Evolutionary conservation across 2,329 filamentous ascomycete genomes (phyloP), one percentile per base, ranked within the genome.

Genomic region (Botryotinia globosa): DNA sequence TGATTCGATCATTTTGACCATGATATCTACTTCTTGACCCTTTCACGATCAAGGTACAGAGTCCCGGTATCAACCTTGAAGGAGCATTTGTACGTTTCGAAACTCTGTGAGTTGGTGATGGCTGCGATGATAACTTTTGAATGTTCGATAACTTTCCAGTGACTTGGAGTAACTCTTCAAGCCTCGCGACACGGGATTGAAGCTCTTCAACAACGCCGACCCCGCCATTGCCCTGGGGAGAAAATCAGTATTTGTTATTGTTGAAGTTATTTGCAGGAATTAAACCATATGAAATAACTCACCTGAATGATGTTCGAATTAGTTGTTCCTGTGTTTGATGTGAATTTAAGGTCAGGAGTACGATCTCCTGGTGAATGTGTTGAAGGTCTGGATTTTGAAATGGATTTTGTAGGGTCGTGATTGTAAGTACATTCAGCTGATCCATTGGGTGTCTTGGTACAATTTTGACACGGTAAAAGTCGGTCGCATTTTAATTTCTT

Each of bases 401-500:
- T 72, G 34, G 25, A 54, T 51, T 61, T 58, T 7, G 59, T 42
- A 8, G 42, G 44, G n/a, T 63, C 45, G 61, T 65, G 69, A 64
- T 64, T 73, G 39, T 75, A 74, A 66, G 71, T 65, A 69, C 73
- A 74, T 58, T 75, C 62, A 34, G 34, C 65, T 70, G 74, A 56
- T 9, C 71, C 63, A 59, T 56, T 39, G 9, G 51, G 56, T 22
- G 44, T 66, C 44, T 66, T 71, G 14, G 39, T 72, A 68, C 88
- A 90, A 72, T 86, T 85, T 10, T 81, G 79, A 78, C 89, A 91
- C 8, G 88, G 89, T 74, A 85, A 83, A 51, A 83, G 81, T 75
- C 87, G 85, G 77, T 88, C 85, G 80, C 89, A 91, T 76, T 87
- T 89, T 62, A 90, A 83, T 78, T 90, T 91, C 74, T 88, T 85